Conservation (phyloP, 2,329 filamentous ascomycete genomes). For the Celoporthe dispersa region DNA sequence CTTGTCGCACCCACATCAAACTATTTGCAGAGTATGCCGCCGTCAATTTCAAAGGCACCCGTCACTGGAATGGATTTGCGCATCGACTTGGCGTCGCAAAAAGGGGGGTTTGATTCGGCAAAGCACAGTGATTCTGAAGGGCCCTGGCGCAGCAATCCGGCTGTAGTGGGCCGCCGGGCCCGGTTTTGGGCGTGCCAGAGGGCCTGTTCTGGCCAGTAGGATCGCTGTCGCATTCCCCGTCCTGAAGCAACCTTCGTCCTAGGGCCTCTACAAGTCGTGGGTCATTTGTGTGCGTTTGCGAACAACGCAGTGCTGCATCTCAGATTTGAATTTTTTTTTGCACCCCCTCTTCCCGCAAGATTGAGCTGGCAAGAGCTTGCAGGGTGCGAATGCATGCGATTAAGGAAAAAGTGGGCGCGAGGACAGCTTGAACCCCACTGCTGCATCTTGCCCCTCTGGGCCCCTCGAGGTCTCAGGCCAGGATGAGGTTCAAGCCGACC, state of each 20-base stretch:
- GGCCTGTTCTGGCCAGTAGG: slow-evolving; percentile 32
- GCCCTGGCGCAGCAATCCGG: slow-evolving; percentile 13
- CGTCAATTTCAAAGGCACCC: background rate
- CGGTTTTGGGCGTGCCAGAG: slow-evolving; percentile 20
- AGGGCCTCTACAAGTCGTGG: slow-evolving; percentile 26
- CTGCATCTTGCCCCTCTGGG: slow-evolving; percentile 3
- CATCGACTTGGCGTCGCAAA: slow-evolving; percentile 13
- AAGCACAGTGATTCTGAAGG: slow-evolving; percentile 4
- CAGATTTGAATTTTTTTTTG: background rate
- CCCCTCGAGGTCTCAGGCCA: slow-evolving; percentile 7
- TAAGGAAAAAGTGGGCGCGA: slow-evolving; percentile 20
- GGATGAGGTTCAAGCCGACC: slow-evolving; percentile 20
- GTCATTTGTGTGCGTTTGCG: background rate
- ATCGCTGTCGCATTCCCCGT: slow-evolving; percentile 32
- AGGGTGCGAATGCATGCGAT: slow-evolving; percentile 15
- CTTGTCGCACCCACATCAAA: slow-evolving; percentile 18
- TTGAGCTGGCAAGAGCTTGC: slow-evolving; percentile 4
- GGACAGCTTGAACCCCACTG: slow-evolving; percentile 18
- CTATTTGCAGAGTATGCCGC: background rate
- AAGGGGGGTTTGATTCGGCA: slow-evolving; percentile 18
- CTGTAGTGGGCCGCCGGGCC: slow-evolving; percentile 5
- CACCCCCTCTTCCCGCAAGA: background rate
- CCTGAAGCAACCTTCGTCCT: slow-evolving; percentile 33
- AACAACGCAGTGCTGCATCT: slow-evolving; percentile 1
- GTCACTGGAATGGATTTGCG: slow-evolving; percentile 1